Evolutionary conservation across 2,329 filamentous ascomycete genomes (phyloP), one percentile per base, ranked within the genome.

Genomic region (Cladosporium oxysporum): DNA sequence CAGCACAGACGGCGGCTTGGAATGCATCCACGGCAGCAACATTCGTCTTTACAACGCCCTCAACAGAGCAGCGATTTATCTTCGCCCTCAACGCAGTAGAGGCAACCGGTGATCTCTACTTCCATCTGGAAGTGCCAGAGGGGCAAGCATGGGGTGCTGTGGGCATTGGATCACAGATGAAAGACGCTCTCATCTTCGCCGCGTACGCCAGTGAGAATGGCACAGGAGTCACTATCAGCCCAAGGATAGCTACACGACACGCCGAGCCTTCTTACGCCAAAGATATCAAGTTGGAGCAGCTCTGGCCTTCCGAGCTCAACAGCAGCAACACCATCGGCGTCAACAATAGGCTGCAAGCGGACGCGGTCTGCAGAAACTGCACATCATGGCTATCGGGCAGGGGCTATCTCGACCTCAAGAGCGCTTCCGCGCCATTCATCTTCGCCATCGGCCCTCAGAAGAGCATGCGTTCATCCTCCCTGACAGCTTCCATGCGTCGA

Each of bases 81-180:
- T 72, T 71, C 61, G 69, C 70, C 21, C 44, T 71, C 50, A 70
- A 68, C n/a, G 65, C 67, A 58, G 68, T 68, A 33, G 29, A 62
- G 16, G 37, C 63, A 16, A 66, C 61, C 1, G 57, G 66, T 18
- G 70, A 72, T 31, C 41, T 72, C 16, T 70, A 71, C 66, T 69
- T 73, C 58, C 71, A 72, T 65, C 67, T 73, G 58, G 70, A 70
- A 23, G 67, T 65, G 6, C 72, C 71, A 5, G 61, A 77, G 8
- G 77, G 76, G 16, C 78, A 78, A 64, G 76, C 75, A 3, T 83
- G 81, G 81, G 75, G 79, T 2, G 79, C 74, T 3, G 76, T 81
- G 5, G 80, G 81, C 8, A 76, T 81, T 66, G 80, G 80, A 1
- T 68, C 67, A 16, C 66, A 74, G 50, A 83, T 83, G 80, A 72